Evolutionary conservation across 805 yeast species (phyloP).

Genomic region (Ogataea neopini): DNA sequence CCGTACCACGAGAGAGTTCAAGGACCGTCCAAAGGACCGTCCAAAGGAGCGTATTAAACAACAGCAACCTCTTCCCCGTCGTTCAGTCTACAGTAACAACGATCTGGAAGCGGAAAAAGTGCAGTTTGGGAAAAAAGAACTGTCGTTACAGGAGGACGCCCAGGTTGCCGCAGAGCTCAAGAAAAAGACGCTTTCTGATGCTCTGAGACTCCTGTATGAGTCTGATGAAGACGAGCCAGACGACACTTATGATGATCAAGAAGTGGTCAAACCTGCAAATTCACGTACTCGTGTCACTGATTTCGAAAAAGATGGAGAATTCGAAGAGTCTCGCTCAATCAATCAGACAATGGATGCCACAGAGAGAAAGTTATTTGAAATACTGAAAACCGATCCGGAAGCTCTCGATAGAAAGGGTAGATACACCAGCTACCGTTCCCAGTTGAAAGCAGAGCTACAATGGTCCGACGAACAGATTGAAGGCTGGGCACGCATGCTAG

Average conservation of each 20-base stretch:
- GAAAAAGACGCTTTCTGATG: conserved; percentile 55
- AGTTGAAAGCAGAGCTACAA: conserved; percentile 49
- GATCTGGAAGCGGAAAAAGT: conserved; percentile 28
- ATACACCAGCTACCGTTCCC: conserved; percentile 46
- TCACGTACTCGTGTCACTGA: conserved; percentile 29
- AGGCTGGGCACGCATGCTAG: conserved; percentile 85
- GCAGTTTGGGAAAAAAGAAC: conserved; percentile 39
- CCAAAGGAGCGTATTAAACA: not conserved
- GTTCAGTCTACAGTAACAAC: conserved; percentile 35
- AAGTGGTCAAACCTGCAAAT: conserved; percentile 34
- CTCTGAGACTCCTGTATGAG: conserved; percentile 63
- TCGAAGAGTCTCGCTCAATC: conserved; percentile 13
- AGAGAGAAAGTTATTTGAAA: conserved; percentile 58
- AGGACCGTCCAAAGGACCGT: conserved; percentile 11
- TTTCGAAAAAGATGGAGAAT: conserved; percentile 30
- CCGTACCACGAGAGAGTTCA: conserved; percentile 34
- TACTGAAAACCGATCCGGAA: conserved; percentile 51
- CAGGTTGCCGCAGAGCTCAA: conserved; percentile 44
- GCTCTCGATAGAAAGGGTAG: conserved; percentile 52
- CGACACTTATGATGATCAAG: conserved; percentile 68
- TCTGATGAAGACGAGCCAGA: conserved; percentile 86
- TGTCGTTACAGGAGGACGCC: conserved; percentile 16
- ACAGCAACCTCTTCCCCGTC: conserved; percentile 7
- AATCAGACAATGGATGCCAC: conserved; percentile 27
- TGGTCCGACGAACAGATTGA: conserved; percentile 93